phyloP scores from a whole-genome alignment of 169 alveolate genomes.

The Plasmodium relictum region DNA sequence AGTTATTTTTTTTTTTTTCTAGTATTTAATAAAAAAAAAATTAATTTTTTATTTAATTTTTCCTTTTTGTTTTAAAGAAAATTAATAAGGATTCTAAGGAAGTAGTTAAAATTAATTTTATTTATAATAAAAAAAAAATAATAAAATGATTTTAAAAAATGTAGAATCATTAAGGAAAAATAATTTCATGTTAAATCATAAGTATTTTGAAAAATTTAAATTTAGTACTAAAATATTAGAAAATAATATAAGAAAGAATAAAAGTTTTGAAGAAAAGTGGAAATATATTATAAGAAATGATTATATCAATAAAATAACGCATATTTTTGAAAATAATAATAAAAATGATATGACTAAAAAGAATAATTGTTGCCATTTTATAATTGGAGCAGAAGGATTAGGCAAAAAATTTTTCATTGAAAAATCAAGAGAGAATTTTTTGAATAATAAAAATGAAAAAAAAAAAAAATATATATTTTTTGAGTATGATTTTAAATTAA shows the following conservation, averaged over 20 bases:
- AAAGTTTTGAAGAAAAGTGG: constrained; percentile 42
- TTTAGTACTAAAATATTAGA: no score
- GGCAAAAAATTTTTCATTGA: constrained; percentile 56
- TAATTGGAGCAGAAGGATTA: constrained; percentile 55
- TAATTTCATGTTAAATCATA: no score
- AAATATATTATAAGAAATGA: constrained; percentile 26
- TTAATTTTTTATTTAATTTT: no score
- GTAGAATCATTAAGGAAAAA: no score
- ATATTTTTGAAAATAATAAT: constrained; percentile 23
- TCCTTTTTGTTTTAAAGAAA: no score
- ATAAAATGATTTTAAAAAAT: no score
- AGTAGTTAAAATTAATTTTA: no score
- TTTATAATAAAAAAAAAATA: no score
- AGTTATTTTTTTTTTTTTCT: no score
- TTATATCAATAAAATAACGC: constrained; percentile 28
- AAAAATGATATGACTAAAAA: background rate
- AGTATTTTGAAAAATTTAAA: no score
- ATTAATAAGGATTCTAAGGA: no score
- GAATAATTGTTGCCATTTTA: constrained; percentile 23
- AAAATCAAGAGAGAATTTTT: constrained; percentile 32
- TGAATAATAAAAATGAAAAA: background rate
- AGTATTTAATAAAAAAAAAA: no score
- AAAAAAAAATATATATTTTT: constrained; percentile 15
- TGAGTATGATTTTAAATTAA: constrained; percentile 34
- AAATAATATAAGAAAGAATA: background rate